Evolutionary conservation across 2,329 filamentous ascomycete species (phyloP), one percentile per base, ranked within the genome.

Genomic region (Botrytis pseudocinerea): DNA sequence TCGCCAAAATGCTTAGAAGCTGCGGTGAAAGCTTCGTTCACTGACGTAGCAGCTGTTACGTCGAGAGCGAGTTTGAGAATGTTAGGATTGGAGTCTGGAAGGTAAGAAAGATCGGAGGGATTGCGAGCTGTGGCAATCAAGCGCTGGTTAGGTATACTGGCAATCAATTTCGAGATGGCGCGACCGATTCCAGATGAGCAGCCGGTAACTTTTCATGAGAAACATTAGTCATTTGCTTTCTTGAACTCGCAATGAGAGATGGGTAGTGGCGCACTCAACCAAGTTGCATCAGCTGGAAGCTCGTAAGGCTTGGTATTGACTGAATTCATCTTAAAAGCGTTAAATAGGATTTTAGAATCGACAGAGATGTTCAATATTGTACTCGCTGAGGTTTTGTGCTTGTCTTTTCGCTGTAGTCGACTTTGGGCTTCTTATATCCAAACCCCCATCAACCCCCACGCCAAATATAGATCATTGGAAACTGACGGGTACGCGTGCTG

Each of bases 121-220:
- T 85, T 83, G n/a, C 86, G 84, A 42, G 85, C 85, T 3, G 85
- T 87, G 2, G 85, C 85, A 40, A 87, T 81, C 2, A 87, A 77
- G 63, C 83, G 82, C 42, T 85, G 81, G 40, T 74, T 77, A 1
- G 82, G 79, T 57, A 84, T 81, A 72, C 75, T 80, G 18, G 83
- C 80, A 59, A 86, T 77, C 32, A 82, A 78, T 32, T 76, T 77
- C 20, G 83, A 83, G 32, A 87, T 77, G 1, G 80, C 80, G 46
- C 79, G 79, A 60, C 85, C 85, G 12, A 87, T 85, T 20, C 86
- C 85, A 0, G 82, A 83, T 0, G 86, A 87, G 76, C 84, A 86
- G 25, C 86, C 85, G 51, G 85, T 86, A 32, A 86, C 84, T 86
- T 38, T 57, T 57, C 4, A 7, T 14, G n/a, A 10, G 16, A 32